Evolutionary conservation across 306 rosid species (phyloP), one percentile per base, ranked within the genome.

Genomic region (Oxytropis ochrocephala): DNA sequence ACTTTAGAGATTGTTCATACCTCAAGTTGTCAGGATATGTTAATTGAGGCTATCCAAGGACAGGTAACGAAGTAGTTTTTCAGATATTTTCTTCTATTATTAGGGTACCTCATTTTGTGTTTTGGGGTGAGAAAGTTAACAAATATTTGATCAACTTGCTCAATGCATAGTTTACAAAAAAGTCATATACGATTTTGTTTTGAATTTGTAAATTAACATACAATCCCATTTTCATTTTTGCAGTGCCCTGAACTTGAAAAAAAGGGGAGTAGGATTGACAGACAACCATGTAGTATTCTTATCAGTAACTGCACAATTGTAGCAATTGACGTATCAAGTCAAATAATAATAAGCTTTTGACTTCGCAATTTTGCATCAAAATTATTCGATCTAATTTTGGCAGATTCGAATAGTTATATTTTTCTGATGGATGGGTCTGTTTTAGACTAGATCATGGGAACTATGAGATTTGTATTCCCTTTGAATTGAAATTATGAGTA

Each of bases 1-100:
- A 66, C 49, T 67, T 78, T 95, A 82, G 85, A 79, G 70, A 85
- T 71, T 17, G 95, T 95, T 77, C 97, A 95, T 69, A 97, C 96
- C 49, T 79, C 89, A 27, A 91, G 85, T 59, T 95, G 99, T 57
- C 80, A 79, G 24, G 79, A 79, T 44, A 65, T 81, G 84, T 44
- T 95, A 75, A 50, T 80, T 32, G 82, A 86, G 50, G 81, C 95
- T 24, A 79, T 95, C 63, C 85, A 83, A 64, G 81, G 76, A 77
- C 99, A 95, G 96, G 99, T 91, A 82, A 76, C 65, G 32, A 56
- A 8, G 4, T 10, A 33, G 19, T 65, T 72, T 14, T 53, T 63
- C 29, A 12, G 30, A 12, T 30, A 17, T 35, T 75, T 8, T 36
- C 41, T 75, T 24, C 29, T 32, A 9, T 21, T 14, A 7, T 55